phyloP scores from a whole-genome alignment of 805 yeast genomes.

The Teunomyces funiuensis region DNA sequence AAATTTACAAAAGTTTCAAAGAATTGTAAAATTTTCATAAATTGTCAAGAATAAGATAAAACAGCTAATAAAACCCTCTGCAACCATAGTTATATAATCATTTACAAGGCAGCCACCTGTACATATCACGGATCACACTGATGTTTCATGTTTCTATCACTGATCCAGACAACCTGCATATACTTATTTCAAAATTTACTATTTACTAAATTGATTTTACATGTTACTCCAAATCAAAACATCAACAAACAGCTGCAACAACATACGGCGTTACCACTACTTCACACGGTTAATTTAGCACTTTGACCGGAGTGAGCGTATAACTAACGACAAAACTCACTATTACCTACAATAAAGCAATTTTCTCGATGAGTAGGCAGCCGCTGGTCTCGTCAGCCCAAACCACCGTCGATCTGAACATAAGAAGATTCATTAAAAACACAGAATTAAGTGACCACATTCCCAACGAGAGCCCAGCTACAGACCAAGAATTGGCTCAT shows the following conservation, averaged over 20 bases:
- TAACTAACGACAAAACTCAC: neutral
- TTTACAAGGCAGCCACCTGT: neutral
- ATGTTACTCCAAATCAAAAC: constrained; percentile 3
- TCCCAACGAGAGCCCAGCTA: constrained; percentile 11
- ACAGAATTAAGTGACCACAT: constrained; percentile 25
- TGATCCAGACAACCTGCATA: neutral
- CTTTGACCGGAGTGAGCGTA: too few species aligned
- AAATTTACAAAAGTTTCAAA: too few species aligned
- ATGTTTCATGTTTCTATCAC: too few species aligned
- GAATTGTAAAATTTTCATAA: too few species aligned
- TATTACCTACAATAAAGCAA: neutral
- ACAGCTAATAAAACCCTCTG: too few species aligned
- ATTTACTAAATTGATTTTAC: constrained; percentile 1
- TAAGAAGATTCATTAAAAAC: constrained; percentile 27
- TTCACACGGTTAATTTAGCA: too few species aligned
- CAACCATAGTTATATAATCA: too few species aligned
- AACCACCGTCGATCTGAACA: constrained; percentile 26
- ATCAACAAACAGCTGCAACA: constrained; percentile 5
- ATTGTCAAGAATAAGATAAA: too few species aligned
- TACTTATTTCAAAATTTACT: neutral
- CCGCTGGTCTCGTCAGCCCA: constrained; percentile 21
- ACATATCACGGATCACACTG: too few species aligned
- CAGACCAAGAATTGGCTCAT: constrained; percentile 16
- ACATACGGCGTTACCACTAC: too few species aligned
- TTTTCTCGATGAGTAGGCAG: constrained; percentile 2